phyloP scores from a whole-genome alignment of 73 alveolate genomes.

The Symbiodinium pilosum region DNA sequence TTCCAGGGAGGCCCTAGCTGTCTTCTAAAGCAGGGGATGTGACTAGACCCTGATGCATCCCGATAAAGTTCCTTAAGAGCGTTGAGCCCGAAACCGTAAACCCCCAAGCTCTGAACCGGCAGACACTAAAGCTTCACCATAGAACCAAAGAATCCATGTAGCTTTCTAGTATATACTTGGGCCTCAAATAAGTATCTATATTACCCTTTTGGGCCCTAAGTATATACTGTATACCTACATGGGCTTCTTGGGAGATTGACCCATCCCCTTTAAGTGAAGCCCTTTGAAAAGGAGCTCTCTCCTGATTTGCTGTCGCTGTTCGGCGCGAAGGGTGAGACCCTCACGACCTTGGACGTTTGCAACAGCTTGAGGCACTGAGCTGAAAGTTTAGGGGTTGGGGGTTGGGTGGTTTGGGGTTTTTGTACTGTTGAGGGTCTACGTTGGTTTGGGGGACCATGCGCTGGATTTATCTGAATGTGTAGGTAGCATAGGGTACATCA shows the following conservation, averaged over 20 bases:
- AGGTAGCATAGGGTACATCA: neutral
- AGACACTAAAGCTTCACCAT: no score
- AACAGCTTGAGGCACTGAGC: no score
- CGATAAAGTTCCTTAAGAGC: no score
- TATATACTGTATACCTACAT: neutral
- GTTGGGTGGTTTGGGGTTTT: neutral
- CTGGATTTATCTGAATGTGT: neutral
- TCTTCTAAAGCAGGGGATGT: neutral
- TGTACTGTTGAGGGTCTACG: no score
- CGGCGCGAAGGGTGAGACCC: conserved; percentile 63
- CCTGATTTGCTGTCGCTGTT: conserved; percentile 94
- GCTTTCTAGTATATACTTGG: no score
- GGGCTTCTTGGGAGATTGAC: no score
- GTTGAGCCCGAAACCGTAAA: neutral
- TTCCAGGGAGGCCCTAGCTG: neutral
- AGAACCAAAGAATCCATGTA: no score
- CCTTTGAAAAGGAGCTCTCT: neutral
- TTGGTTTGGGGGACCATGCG: neutral
- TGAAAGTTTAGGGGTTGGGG: neutral
- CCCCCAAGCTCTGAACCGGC: neutral
- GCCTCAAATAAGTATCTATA: neutral
- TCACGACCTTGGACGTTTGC: conserved; percentile 35
- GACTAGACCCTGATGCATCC: no score
- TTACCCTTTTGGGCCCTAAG: neutral
- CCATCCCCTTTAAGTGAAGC: neutral